Conservation (phyloP, 2,329 filamentous ascomycete species). For the Talaromyces pinophilus region DNA sequence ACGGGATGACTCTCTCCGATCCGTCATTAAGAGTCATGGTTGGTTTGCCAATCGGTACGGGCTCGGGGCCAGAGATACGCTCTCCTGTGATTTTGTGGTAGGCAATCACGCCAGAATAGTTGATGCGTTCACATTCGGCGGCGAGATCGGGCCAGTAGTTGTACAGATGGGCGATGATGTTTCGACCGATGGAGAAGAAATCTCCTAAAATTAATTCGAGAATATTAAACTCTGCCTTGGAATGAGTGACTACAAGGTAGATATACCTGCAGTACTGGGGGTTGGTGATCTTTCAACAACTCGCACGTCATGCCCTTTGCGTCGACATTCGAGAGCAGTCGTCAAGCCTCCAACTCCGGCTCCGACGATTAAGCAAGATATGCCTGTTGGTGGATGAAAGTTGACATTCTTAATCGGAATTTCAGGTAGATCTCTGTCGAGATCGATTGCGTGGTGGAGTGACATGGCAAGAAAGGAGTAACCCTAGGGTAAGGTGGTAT, state of each 20-base stretch:
- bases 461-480: not conserved
- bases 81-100: constrained; percentile 30
- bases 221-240: not conserved
- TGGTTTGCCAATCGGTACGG: constrained; percentile 19
- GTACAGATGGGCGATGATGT: constrained; percentile 25
- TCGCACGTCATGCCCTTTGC: constrained; percentile 34
- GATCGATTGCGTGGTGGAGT: constrained; percentile 13
- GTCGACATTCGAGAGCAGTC: constrained; percentile 32
- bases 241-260: not conserved
- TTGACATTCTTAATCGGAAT: constrained; percentile 1
- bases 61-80: constrained; percentile 24
- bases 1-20: constrained; percentile 14
- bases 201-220: constrained; percentile 26
- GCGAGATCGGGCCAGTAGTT: constrained; percentile 27
- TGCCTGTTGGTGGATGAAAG: constrained; percentile 23
- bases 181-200: constrained; percentile 27
- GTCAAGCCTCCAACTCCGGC: constrained; percentile 33
- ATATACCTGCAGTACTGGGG: constrained; percentile 15
- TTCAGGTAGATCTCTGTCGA: constrained; percentile 11
- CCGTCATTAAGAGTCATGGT: constrained; percentile 14
- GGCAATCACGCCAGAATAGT: constrained; percentile 18
- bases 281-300: constrained; percentile 28
- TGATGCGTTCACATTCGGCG: constrained; percentile 24
- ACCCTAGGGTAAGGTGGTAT: not conserved
- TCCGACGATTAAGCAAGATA: constrained; percentile 32